A percentile compares a stretch with the other conserved stretches of the same genome.
phyloP scores from a whole-genome alignment of 495 filamentous ascomycete species.

The Bombardia bombarda region DNA sequence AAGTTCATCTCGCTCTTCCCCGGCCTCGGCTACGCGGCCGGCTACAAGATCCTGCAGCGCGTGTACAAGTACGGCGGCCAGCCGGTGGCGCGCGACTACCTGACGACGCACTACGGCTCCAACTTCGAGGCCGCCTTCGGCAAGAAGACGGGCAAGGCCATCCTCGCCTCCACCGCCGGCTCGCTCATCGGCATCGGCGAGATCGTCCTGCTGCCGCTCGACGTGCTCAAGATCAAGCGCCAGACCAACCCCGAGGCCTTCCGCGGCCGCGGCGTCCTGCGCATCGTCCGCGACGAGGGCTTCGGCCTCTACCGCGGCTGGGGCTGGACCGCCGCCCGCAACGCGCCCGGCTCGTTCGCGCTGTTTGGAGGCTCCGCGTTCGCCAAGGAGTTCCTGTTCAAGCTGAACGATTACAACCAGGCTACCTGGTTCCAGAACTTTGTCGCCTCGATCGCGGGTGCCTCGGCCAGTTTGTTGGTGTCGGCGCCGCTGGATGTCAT shows the following conservation, averaged over 20 bases:
- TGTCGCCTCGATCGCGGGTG: conserved; percentile 88
- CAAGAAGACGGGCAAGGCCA: conserved; percentile 93
- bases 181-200: conserved; percentile 95
- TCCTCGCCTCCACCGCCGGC: conserved; percentile 94
- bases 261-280: conserved; percentile 82
- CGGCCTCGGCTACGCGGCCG: conserved; percentile 91
- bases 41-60: conserved; percentile 95
- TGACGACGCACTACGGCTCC: conserved; percentile 69
- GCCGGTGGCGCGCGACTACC: conserved; percentile 88
- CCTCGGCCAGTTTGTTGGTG: conserved; percentile 83
- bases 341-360: conserved; percentile 94
- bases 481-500: conserved; percentile 96
- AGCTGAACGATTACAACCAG: conserved; percentile 83
- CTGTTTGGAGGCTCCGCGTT: conserved; percentile 98
- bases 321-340: conserved; percentile 95
- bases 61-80: conserved; percentile 99
- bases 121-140: conserved; percentile 86
- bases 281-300: conserved; percentile 87
- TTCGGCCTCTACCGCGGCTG: conserved; percentile 94
- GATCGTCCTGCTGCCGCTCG: conserved; percentile 87
- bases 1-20: conserved; percentile 97
- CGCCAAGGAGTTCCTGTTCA: conserved; percentile 91
- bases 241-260: conserved; percentile 99
- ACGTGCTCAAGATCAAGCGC: conserved; percentile 98
- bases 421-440: conserved; percentile 97